Base-by-base conservation (phyloP, 768 basidiomycete genomes). In the Boletus sensibilis region DNA sequence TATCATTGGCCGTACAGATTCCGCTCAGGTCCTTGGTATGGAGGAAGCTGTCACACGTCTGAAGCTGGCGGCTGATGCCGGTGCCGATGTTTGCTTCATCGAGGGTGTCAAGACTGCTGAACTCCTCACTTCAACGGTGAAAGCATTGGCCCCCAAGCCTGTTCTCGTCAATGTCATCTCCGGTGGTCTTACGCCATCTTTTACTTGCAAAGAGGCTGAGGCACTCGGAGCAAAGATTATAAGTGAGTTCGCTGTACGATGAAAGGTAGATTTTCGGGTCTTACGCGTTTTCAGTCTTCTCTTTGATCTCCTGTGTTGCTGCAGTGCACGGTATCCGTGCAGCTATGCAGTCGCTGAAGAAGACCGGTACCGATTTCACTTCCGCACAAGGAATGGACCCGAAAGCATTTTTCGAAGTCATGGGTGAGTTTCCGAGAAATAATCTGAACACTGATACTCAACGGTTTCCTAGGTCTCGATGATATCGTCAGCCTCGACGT, bases 161-260 rank as follows among this genome's bases (percentile, higher is more conserved):
- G 87, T 88, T 37, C 85, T 90, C 33, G 87, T 90, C 40, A 90
- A 90, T 58, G 88, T 90, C 20, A 89, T 90, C 58, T 88, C 87
- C 7, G 88, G 88, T 39, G 88, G 88, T 18, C 74, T 90, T 43
- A 89, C 88, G 0, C 88, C 88, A 8, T 83, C 86, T 6, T 89
- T 89, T 68, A 90, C 87, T 1, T 79, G 75, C 53, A 71, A 82
- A 49, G 84, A 90, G 66, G 88, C 87, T 0, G 88, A 89, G 68
- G 74, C 72, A 18, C 77, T 81, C 66, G 88, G 88, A 20, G 87
- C 87, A 34, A 90, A 89, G 68, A 83, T 90, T 49, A 89, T 90
- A 70, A 89, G 88, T 88, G 56, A 67, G 85, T 74, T 43, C 23
- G 29, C 14, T n/a, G 18, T 14, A 1, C 13, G 0, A 3, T 6